These are phyloP conservation scores for Phaeotremella skinneri DNA, from an alignment of 768 basidiomycete species.

Conservation along the genomic window DNA sequence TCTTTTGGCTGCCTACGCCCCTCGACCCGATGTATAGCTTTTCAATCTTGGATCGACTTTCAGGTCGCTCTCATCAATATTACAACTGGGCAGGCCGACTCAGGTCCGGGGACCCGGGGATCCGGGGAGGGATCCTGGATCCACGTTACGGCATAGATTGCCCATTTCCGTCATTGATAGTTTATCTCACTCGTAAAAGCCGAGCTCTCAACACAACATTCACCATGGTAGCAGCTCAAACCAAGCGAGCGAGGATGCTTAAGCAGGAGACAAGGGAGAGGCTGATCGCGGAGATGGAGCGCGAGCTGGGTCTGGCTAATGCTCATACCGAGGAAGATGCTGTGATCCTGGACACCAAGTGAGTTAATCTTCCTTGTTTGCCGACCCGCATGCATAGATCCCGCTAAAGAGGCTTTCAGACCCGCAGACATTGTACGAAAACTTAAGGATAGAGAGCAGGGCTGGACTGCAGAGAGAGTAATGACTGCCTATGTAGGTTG, in stretches of 20 bases:
- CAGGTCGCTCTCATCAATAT: too few relatives aligned
- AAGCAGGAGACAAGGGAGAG: conserved; percentile 31
- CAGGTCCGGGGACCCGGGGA: too few relatives aligned
- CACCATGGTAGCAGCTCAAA: conserved; percentile 1
- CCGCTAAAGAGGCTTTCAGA: conserved; percentile 4
- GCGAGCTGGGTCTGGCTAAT: conserved; percentile 18
- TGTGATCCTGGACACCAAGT: conserved; percentile 10
- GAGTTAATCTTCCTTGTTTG: neutral
- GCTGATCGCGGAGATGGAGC: conserved; percentile 28
- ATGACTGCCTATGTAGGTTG: conserved; percentile 52
- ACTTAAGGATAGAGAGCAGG: conserved; percentile 24
- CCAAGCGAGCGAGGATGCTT: neutral
- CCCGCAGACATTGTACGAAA: conserved; percentile 35
- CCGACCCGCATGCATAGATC: neutral
- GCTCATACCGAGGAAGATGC: conserved; percentile 36
- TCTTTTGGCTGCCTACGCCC: too few relatives aligned
- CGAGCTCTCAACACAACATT: too few relatives aligned
- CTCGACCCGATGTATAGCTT: too few relatives aligned
- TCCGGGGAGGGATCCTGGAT: too few relatives aligned
- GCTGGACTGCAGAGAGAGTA: conserved; percentile 53
- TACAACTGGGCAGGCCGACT: too few relatives aligned
- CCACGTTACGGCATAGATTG: too few relatives aligned
- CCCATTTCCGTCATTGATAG: too few relatives aligned
- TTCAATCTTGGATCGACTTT: too few relatives aligned
- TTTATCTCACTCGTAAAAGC: too few relatives aligned